Percentiles rank a stretch among this genome's conserved stretches.
These are phyloP conservation scores for Tuber borchii DNA, from an alignment of 495 filamentous ascomycete genomes.

Conservation along the genomic window DNA sequence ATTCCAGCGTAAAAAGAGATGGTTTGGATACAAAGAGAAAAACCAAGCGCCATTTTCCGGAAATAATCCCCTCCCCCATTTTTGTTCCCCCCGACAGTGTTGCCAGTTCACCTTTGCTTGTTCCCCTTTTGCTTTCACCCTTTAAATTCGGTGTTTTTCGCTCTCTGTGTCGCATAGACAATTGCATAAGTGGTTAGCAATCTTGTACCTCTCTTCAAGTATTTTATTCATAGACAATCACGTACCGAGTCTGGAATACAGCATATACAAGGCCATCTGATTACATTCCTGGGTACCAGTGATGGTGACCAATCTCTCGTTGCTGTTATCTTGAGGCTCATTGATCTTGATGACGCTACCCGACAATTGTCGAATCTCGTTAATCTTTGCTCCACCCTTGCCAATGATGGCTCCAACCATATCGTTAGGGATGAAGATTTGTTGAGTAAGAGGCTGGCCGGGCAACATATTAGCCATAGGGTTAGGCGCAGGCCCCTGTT, in stretches of 20 bases:
- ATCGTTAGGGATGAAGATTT: constrained; percentile 98
- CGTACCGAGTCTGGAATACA: constrained; percentile 93
- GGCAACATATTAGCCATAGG: constrained; percentile 71
- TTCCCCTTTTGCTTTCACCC: constrained; percentile 12
- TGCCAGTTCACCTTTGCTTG: neutral
- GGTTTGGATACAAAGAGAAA: constrained; percentile 38
- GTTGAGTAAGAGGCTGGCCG: constrained; percentile 86
- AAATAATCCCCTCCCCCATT: constrained; percentile 17
- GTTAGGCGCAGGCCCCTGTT: constrained; percentile 50
- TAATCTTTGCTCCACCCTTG: constrained; percentile 98
- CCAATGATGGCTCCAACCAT: constrained; percentile 99
- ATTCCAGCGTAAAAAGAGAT: constrained; percentile 38
- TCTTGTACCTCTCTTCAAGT: constrained; percentile 24
- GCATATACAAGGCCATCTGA: constrained; percentile 98
- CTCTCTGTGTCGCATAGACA: constrained; percentile 55
- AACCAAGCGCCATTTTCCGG: constrained; percentile 39
- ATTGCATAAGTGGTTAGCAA: constrained; percentile 31
- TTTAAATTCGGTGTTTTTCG: constrained; percentile 70
- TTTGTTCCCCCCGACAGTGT: constrained; percentile 17
- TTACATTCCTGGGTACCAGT: constrained; percentile 97
- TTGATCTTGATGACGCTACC: constrained; percentile 99
- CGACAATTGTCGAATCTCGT: constrained; percentile 92
- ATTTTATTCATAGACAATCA: constrained; percentile 34
- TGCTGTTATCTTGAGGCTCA: constrained; percentile 97
- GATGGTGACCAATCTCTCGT: constrained; percentile 93